Evolutionary conservation across 2,329 filamentous ascomycete genomes (phyloP).

Genomic region (Alternaria sp.): DNA sequence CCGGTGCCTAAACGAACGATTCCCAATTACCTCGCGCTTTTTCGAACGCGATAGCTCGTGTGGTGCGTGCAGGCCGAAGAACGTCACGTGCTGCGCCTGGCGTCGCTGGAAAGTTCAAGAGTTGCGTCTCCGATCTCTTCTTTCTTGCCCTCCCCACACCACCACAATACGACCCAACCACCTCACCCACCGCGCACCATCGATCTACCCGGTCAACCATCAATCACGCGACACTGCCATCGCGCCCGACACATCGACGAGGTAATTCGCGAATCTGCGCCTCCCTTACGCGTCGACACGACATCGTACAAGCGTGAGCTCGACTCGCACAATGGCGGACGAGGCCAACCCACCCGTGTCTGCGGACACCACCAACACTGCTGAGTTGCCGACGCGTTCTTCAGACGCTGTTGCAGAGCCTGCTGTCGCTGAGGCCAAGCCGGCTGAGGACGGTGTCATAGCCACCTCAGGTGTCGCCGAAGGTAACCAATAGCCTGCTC

Average conservation of each 20-base stretch:
- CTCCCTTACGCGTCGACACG: slow-evolving; percentile 45
- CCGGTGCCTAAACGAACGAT: slow-evolving; percentile 12
- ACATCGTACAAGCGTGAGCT: slow-evolving; percentile 42
- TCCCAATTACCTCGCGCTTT: slow-evolving; percentile 31
- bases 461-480: slow-evolving; percentile 35
- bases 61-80: slow-evolving; percentile 18
- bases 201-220: slow-evolving; percentile 38
- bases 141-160: slow-evolving; percentile 36
- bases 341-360: slow-evolving; percentile 36
- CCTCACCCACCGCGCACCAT: slow-evolving; percentile 46
- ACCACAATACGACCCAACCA: slow-evolving; percentile 39
- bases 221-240: slow-evolving; percentile 36
- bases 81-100: slow-evolving; percentile 27
- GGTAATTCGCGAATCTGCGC: slow-evolving; percentile 39
- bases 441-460: slow-evolving; percentile 37
- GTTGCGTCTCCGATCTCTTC: slow-evolving; percentile 26
- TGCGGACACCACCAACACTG: slow-evolving; percentile 34
- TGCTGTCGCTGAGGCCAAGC: slow-evolving; percentile 37
- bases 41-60: slow-evolving; percentile 14
- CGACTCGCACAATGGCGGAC: slow-evolving; percentile 46
- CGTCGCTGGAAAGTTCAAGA: slow-evolving; percentile 26
- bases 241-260: slow-evolving; percentile 31
- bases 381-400: slow-evolving; percentile 41
- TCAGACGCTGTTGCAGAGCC: slow-evolving; percentile 34
- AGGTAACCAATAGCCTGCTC: slow-evolving; percentile 29